A percentile compares a stretch with the other conserved stretches of the same genome.
These are phyloP conservation scores for Kazachstania sp. DNA, from an alignment of 1,139 yeast species.

Conservation along the genomic window DNA sequence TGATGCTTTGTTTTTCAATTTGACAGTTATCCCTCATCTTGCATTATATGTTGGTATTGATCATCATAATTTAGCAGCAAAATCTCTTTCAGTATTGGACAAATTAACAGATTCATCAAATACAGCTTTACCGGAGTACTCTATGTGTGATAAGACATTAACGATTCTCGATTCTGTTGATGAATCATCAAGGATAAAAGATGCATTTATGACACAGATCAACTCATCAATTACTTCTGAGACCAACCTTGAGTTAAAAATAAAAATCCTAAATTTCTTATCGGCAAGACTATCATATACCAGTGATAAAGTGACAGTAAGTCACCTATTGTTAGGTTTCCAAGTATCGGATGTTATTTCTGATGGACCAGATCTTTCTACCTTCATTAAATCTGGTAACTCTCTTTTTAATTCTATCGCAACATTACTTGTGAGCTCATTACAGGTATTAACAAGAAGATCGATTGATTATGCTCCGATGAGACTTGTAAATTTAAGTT, in stretches of 20 bases:
- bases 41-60: slow-evolving; percentile 59
- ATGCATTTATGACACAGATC: slow-evolving; percentile 65
- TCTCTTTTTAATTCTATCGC: slow-evolving; percentile 53
- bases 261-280: slow-evolving; percentile 52
- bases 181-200: slow-evolving; percentile 58
- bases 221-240: slow-evolving; percentile 37
- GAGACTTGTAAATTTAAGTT: slow-evolving; percentile 46
- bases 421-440: slow-evolving; percentile 40
- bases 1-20: slow-evolving; percentile 61
- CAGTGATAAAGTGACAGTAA: slow-evolving; percentile 39
- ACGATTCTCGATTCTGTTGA: slow-evolving; percentile 67
- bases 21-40: slow-evolving; percentile 61
- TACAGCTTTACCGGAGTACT: slow-evolving; percentile 31
- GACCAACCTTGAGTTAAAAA: slow-evolving; percentile 42
- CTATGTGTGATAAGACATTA: slow-evolving; percentile 52
- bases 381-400: slow-evolving; percentile 42
- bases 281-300: slow-evolving; percentile 40
- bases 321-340: slow-evolving; percentile 76
- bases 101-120: slow-evolving; percentile 35
- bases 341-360: slow-evolving; percentile 39
- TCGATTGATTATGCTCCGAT: slow-evolving; percentile 49
- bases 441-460: slow-evolving; percentile 36
- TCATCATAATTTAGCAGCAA: slow-evolving; percentile 41
- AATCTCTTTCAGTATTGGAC: slow-evolving; percentile 47
- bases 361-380: slow-evolving; percentile 37